Evolutionary conservation across 768 basidiomycete species (phyloP).

Genomic region (Trametes cinnabarina): DNA sequence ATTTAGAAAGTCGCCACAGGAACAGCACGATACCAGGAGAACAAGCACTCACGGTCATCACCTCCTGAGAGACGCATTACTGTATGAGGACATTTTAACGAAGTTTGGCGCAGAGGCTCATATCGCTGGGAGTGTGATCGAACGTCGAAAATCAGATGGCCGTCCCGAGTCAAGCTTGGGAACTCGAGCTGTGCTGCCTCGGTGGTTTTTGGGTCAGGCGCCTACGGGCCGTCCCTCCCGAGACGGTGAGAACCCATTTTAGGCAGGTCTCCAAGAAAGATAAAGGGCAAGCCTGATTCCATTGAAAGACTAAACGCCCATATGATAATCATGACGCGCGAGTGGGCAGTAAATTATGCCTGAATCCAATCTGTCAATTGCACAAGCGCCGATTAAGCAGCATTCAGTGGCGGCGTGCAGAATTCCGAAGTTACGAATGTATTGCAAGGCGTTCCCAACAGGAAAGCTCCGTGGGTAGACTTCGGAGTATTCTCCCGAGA

Average conservation of each 20-base stretch:
- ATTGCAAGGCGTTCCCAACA: neutral
- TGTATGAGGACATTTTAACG: neutral
- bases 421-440: neutral
- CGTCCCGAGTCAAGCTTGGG: neutral
- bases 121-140: neutral
- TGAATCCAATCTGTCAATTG: too few species aligned
- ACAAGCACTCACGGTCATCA: neutral
- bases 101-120: neutral
- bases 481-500: neutral
- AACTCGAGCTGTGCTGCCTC: constrained; percentile 13
- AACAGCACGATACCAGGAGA: neutral
- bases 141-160: constrained; percentile 8
- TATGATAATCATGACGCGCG: too few species aligned
- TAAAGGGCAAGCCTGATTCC: neutral
- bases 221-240: constrained; percentile 3
- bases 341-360: too few species aligned
- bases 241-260: neutral
- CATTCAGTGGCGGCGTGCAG: neutral
- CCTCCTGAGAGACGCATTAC: neutral
- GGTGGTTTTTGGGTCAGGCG: neutral
- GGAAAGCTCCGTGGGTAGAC: neutral
- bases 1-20: too few species aligned
- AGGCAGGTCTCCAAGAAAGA: constrained; percentile 18
- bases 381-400: too few species aligned
- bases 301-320: too few species aligned